Conservation (phyloP, 352 stramenopile genomes). For the Peronosclerospora sorghi region DNA sequence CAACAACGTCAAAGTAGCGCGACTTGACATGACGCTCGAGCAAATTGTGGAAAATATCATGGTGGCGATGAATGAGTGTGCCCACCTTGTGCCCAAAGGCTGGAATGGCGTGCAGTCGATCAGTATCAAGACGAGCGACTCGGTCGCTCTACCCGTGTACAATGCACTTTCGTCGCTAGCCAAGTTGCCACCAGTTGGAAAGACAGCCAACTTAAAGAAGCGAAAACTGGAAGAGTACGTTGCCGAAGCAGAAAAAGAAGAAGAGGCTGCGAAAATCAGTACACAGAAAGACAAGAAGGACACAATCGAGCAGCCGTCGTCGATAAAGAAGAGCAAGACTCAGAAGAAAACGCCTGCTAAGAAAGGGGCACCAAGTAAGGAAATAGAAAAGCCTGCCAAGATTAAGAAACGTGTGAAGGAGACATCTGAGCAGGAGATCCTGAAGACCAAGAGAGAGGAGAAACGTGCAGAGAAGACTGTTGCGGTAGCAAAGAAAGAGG, state of each 20-base stretch:
- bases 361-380: conserved; percentile 5
- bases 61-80: conserved; percentile 58
- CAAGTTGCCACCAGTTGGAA: conserved; percentile 48
- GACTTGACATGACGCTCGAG: conserved; percentile 42
- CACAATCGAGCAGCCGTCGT: no score
- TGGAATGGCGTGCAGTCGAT: conserved; percentile 90
- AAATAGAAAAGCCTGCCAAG: conserved; percentile 14
- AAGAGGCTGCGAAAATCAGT: conserved; percentile 10
- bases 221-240: conserved; percentile 52
- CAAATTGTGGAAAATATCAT: conserved; percentile 73
- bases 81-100: conserved; percentile 71
- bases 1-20: conserved; percentile 82
- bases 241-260: conserved; percentile 4
- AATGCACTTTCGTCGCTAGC: conserved; percentile 55
- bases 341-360: conserved; percentile 1
- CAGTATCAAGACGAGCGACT: conserved; percentile 83
- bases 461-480: conserved; percentile 7
- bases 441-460: conserved; percentile 5
- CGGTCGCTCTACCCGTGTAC: conserved; percentile 86
- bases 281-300: conserved; percentile 17
- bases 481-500: conserved; percentile 16
- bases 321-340: no score
- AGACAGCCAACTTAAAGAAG: conserved; percentile 45
- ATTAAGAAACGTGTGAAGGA: conserved; percentile 8
- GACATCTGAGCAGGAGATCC: conserved; percentile 7